phyloP scores from a whole-genome alignment of 768 basidiomycete species.

The Royoungia palumana region DNA sequence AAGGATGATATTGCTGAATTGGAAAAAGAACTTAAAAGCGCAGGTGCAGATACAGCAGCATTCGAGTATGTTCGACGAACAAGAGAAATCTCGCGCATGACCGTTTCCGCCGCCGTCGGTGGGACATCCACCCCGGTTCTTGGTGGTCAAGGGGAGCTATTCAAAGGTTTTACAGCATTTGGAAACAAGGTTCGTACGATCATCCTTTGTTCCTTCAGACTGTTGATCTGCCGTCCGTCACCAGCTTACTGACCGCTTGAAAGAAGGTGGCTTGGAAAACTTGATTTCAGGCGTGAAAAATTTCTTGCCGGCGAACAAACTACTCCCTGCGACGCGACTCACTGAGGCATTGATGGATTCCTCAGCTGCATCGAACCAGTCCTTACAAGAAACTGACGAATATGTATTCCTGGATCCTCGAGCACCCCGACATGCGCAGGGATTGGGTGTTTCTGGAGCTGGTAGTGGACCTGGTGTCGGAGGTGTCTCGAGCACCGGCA shows the following conservation, averaged over 20 bases:
- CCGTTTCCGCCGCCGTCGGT: conserved; percentile 57
- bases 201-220: background rate
- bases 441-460: conserved; percentile 46
- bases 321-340: conserved; percentile 87
- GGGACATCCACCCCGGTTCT: conserved; percentile 65
- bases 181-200: conserved; percentile 70
- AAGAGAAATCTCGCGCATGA: conserved; percentile 92
- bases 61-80: conserved; percentile 92
- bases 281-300: conserved; percentile 97
- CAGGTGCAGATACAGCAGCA: conserved; percentile 75
- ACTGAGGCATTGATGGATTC: conserved; percentile 98
- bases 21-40: conserved; percentile 79
- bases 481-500: conserved; percentile 32
- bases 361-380: conserved; percentile 88
- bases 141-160: conserved; percentile 80
- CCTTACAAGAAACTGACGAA: conserved; percentile 94
- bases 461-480: conserved; percentile 43
- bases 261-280: conserved; percentile 96
- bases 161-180: conserved; percentile 90
- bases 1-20: conserved; percentile 89
- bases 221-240: background rate
- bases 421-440: conserved; percentile 55
- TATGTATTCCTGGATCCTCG: conserved; percentile 93
- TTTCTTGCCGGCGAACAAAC: conserved; percentile 92
- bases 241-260: conserved; percentile 87